Evolutionary conservation across 73 alveolate species (phyloP), one percentile per base, ranked within the genome.

Genomic region (Paramecium primaurelia): DNA sequence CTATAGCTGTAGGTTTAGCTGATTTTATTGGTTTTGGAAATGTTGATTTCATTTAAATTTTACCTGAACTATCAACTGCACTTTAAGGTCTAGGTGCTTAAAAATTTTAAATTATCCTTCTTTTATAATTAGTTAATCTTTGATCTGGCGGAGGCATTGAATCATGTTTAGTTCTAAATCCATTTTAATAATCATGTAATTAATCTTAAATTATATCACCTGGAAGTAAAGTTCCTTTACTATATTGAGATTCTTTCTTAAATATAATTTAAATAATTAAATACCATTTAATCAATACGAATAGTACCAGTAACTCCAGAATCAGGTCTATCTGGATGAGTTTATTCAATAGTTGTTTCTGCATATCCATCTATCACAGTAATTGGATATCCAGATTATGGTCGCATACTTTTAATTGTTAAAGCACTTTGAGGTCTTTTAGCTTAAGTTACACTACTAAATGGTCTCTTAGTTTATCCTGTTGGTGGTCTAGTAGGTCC

Each of bases 81-180:
- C 77, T 80, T 26, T 20, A 22, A 47, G 91, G 91, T 80, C 87
- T 64, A 8, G 84, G 84, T 3, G 84, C 84, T 64, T 64, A 26
- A 64, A 75, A 38, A 37, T 75, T 75, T 16, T 75, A 25, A 4
- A 75, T 75, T 5, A 75, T 38, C 28, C 88, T 36, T 38, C 88
- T 75, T 20, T 64, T 64, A 12, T 64, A 64, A 32, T 64, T 32
- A 1, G 84, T 64, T 28, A 64, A 6, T 8, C 84, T 20, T 34
- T 64, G 22, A 4, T 64, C 84, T 64, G 84, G 87, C 1, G 87
- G 87, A 73, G 60, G 60, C 87, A 73, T 73, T 36, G 58, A 36
- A 73, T 77, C 49, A 26, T 89, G 94, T 20, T 89, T 89, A n/a
- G 94, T 89, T 47, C 94, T 58, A 32, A 77, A 84, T 30, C 91